These are phyloP conservation scores for Sarocladiaceae sp. DNA, from an alignment of 2,329 filamentous ascomycete species.

Conservation along the genomic window DNA sequence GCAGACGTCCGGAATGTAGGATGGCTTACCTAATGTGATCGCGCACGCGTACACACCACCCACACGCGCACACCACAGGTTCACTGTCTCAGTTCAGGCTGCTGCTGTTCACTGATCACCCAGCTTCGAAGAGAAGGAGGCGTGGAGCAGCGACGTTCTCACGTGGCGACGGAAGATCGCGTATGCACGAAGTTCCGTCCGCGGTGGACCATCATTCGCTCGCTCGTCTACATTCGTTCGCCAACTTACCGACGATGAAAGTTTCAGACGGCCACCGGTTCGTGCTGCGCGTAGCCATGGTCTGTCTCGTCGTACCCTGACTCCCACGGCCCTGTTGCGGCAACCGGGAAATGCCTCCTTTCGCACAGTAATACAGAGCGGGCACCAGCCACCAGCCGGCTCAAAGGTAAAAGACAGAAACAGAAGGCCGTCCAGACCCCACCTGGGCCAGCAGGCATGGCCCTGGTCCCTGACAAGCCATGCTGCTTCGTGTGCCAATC, in stretches of 20 bases:
- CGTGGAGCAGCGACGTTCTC: slow-evolving; percentile 14
- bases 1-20: not conserved
- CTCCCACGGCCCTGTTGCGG: not conserved
- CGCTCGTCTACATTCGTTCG: not conserved
- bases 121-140: no score
- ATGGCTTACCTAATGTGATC: slow-evolving; percentile 6
- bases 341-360: not conserved
- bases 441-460: no score
- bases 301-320: no score
- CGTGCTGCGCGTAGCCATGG: no score
- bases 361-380: not conserved
- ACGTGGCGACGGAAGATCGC: slow-evolving; percentile 30
- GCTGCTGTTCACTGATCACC: no score
- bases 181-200: slow-evolving; percentile 14
- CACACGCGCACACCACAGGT: no score
- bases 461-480: slow-evolving; percentile 6
- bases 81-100: no score
- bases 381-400: not conserved
- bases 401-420: not conserved
- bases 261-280: no score
- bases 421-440: no score
- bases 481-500: slow-evolving; percentile 5
- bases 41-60: no score
- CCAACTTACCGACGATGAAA: no score
- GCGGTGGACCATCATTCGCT: slow-evolving; percentile 1